Evolutionary conservation across 805 yeast species (phyloP), one percentile per base, ranked within the genome.

Genomic region (Saccharomyces eubayanus): DNA sequence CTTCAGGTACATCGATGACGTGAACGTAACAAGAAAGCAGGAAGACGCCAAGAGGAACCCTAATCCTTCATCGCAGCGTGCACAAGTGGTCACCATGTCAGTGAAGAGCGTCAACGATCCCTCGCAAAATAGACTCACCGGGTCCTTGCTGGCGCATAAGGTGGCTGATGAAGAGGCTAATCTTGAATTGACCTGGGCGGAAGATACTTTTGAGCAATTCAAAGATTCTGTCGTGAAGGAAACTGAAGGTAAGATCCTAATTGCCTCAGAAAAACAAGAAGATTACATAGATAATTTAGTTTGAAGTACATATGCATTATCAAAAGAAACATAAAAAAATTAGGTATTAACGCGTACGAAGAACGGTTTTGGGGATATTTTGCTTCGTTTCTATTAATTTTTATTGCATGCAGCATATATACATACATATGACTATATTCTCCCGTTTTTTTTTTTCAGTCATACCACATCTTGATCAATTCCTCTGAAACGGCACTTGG

Each of bases 401-500:
- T 16, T 16, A 36, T 16, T 36, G 43, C 43, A 16, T 24, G 24
- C 24, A 3, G 3, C 3, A 24, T 24, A 3, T 24, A 24, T 24
- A 24, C 28, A n/a, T 16, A 28, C 12, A 31, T 36, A 20, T 21
- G 28, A 4, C 21, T 36, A 31, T 48, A 31, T 36, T 6, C 14
- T 31, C 36, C 41, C 9, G 11, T 16, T 10, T 24, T 46, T n/a
- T 51, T 12, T 30, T 28, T 36, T 69, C 69, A 91, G 70, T 91
- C 97, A 65, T 90, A 91, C 97, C 97, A 94, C 83, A 94, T 89
- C 72, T 94, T 94, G 68, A 94, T 94, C 70, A 94, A 79, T 72
- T 94, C 99, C 69, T 94, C 99, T n/a, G 96, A 86, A 21, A 94
- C 99, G 0, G 98, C 98, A 56, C 96, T 86, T 11, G 99, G 97